Evolutionary conservation across 2,329 filamentous ascomycete genomes (phyloP), one percentile per base, ranked within the genome.

Genomic region (Pseudogymnoascus sp.): DNA sequence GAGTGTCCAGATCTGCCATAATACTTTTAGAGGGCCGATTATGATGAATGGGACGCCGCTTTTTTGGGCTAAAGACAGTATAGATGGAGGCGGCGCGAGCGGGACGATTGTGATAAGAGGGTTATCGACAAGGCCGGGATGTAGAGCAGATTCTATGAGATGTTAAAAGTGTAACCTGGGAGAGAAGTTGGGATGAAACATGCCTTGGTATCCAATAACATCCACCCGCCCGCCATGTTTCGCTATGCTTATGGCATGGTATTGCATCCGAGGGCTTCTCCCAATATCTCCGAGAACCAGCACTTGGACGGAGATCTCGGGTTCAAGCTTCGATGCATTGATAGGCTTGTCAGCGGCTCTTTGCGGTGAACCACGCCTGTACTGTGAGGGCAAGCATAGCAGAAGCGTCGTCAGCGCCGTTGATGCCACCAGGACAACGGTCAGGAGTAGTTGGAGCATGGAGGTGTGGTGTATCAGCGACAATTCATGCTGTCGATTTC

Each of bases 251-350:
- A 96, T 80, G 19, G 93, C 93, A 82, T 99, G 95, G 71, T 99
- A 97, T 73, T 97, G 93, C 93, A 99, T 99, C 64, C 95, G 91
- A 60, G 95, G 95, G 74, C 93, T 97, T 53, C 93, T 86, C 40
- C 95, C 95, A 74, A 99, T 93, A 73, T 99, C 95, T 50, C 95
- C 95, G 28, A 99, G 83, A 17, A 99, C 95, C 15, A 99, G 82
- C 62, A 99, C 85, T 75, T 96, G 91, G 47, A 93, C 83, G 0
- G 80, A 82, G 36, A 78, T 76, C 64, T 81, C 76, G 68, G 68
- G 66, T 62, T 70, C 68, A 65, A 64, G 60, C 15, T 62, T 63
- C 62, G 47, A 57, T 10, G 66, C 66, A 36, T 73, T 66, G n/a
- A 63, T 66, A 13, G 71, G 62, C 15, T 66, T 63, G 21, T 67